Evolutionary conservation across 2,329 filamentous ascomycete genomes (phyloP), one percentile per base, ranked within the genome.

Genomic region (Achaetomium macrosporum): DNA sequence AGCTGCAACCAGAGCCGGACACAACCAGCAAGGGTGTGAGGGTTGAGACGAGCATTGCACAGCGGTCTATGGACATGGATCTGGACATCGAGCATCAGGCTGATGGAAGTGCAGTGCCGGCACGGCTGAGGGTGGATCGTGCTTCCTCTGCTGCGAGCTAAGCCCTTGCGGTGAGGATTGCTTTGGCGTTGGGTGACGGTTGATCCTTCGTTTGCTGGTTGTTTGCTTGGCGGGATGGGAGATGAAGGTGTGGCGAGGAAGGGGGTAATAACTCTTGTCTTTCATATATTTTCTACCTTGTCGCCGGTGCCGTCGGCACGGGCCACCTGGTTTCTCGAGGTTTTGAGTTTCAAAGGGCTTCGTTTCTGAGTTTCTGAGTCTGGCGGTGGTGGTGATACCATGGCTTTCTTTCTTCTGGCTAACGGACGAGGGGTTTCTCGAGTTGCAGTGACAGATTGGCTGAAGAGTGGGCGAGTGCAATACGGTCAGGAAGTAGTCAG

Each of bases 41-140:
- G n/a, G 46, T 61, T 12, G 51, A 59, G 50, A 61, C 59, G 33
- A 44, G 42, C 13, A 59, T 59, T 29, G 51, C 51, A 25, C 43
- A 43, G 17, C 47, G 31, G 47, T 50, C 47, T 12, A 20, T 25
- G 17, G 46, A 39, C 8, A 20, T 25, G 17, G 46, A 39, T 40
- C 2, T 33, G 12, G 45, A 31, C 17, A 9, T 20, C 30, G 39
- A 37, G 29, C 20, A 25, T 13, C 15, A 35, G 35, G 15, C n/a
- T 3, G 42, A 13, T 19, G 20, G 42, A 2, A 29, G 20, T 15
- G 35, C 49, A 33, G 35, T 40, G 16, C 16, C 17, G 13, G 35
- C 15, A 25, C 16, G 41, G 16, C 30, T 11, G 16, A 5, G 33
- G 25, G 29, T 8, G 20, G 17, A 16, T 9, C 2, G 42, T 39